These are phyloP conservation scores for Aspergillus funiculosus DNA, from an alignment of 495 filamentous ascomycete genomes.

Conservation along the genomic window DNA sequence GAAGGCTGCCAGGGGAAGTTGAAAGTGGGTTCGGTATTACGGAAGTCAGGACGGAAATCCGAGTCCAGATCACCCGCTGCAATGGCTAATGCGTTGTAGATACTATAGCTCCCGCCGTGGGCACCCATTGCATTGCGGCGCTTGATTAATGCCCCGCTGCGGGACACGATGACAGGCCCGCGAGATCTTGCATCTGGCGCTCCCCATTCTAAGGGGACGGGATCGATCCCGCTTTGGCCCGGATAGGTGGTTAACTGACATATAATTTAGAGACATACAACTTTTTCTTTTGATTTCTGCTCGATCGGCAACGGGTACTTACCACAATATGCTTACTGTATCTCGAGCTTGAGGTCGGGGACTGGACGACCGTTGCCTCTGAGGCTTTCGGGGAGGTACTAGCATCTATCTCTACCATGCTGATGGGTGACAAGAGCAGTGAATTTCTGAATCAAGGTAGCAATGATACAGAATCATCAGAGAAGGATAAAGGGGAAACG, in stretches of 20 bases:
- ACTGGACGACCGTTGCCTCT: slow-evolving; percentile 19
- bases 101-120: slow-evolving; percentile 94
- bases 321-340: slow-evolving; percentile 45
- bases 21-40: slow-evolving; percentile 87
- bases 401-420: slow-evolving; percentile 23
- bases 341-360: slow-evolving; percentile 21
- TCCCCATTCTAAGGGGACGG: slow-evolving; percentile 85
- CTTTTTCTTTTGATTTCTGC: no score
- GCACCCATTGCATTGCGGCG: slow-evolving; percentile 84
- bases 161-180: slow-evolving; percentile 88
- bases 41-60: slow-evolving; percentile 88
- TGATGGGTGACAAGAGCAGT: background rate
- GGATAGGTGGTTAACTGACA: slow-evolving; percentile 76
- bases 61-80: slow-evolving; percentile 80
- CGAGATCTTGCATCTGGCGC: slow-evolving; percentile 63
- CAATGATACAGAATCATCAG: background rate
- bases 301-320: no score
- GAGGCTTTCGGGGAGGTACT: slow-evolving; percentile 12
- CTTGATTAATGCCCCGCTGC: slow-evolving; percentile 67
- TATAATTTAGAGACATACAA: background rate
- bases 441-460: background rate
- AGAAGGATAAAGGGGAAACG: slow-evolving; percentile 4
- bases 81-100: slow-evolving; percentile 91
- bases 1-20: slow-evolving; percentile 81
- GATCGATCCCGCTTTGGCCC: slow-evolving; percentile 87